phyloP scores from a whole-genome alignment of 257 asterid species.

The Verbascum thapsus region DNA sequence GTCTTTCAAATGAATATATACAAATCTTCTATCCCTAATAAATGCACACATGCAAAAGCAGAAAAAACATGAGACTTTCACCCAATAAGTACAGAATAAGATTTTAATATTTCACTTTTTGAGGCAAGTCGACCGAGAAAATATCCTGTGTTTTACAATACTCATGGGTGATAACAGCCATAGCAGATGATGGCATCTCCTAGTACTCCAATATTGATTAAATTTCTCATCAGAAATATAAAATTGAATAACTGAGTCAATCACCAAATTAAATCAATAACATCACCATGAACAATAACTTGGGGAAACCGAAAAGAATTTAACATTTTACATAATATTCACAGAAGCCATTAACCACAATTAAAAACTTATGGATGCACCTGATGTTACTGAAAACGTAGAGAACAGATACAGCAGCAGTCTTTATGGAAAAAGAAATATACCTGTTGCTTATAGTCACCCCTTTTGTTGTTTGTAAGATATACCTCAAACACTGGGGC shows the following conservation, averaged over 20 bases:
- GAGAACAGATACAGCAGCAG: slow-evolving; percentile 17
- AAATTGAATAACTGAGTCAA: slow-evolving; percentile 8
- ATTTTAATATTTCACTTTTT: background rate
- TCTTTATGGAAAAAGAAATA: slow-evolving; percentile 29
- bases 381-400: slow-evolving; percentile 1
- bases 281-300: slow-evolving; percentile 7
- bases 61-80: slow-evolving; percentile 9
- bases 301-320: slow-evolving; percentile 8
- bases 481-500: slow-evolving; percentile 86
- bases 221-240: slow-evolving; percentile 5
- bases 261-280: slow-evolving; percentile 25
- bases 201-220: slow-evolving; percentile 15
- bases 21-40: slow-evolving; percentile 5
- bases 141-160: slow-evolving; percentile 13
- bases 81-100: slow-evolving; percentile 3
- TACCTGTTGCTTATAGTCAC: slow-evolving; percentile 82
- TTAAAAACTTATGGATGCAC: slow-evolving; percentile 11
- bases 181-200: slow-evolving; percentile 11
- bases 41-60: slow-evolving; percentile 5
- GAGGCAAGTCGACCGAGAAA: slow-evolving; percentile 6
- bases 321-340: slow-evolving; percentile 11
- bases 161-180: slow-evolving; percentile 22
- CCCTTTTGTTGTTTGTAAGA: slow-evolving; percentile 58
- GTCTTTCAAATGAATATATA: slow-evolving; percentile 25
- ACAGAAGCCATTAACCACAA: slow-evolving; percentile 9